Conservation (phyloP, 1,284 basidiomycete species). For the Ceratobasidium sp. region DNA sequence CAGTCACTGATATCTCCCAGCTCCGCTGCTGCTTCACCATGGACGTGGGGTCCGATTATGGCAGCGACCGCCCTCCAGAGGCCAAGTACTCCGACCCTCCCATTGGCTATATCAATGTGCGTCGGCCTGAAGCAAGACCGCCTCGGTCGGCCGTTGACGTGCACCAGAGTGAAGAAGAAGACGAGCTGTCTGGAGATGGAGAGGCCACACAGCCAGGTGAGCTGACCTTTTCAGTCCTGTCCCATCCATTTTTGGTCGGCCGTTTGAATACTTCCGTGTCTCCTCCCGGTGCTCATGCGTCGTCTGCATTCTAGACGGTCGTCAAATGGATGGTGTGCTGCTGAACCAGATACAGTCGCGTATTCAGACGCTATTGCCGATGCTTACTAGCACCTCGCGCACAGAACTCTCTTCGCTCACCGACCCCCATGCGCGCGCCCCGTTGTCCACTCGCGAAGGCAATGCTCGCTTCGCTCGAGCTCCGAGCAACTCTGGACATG, state of each 20-base stretch:
- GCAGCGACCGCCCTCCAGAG: neutral
- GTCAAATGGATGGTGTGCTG: slow-evolving; percentile 28
- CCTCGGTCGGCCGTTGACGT: slow-evolving; percentile 20
- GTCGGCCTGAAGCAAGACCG: slow-evolving; percentile 20
- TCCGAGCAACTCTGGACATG: slow-evolving; percentile 24
- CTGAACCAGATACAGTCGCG: slow-evolving; percentile 37
- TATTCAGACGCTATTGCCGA: slow-evolving; percentile 36
- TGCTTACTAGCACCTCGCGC: slow-evolving; percentile 45
- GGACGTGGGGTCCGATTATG: slow-evolving; percentile 36
- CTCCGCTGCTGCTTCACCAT: slow-evolving; percentile 13
- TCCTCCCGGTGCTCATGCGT: slow-evolving; percentile 35
- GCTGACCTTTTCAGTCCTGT: neutral
- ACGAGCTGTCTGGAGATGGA: slow-evolving; percentile 1
- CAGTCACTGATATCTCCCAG: slow-evolving; percentile 17
- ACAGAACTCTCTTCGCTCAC: slow-evolving; percentile 18
- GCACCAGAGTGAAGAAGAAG: slow-evolving; percentile 41
- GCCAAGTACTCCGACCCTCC: slow-evolving; percentile 31
- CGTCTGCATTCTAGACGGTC: slow-evolving; percentile 40
- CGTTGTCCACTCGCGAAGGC: slow-evolving; percentile 6
- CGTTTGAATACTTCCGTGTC: slow-evolving; percentile 10
- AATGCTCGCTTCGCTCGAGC: slow-evolving; percentile 41
- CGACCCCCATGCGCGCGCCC: neutral
- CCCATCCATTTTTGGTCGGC: neutral
- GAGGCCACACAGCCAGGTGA: neutral
- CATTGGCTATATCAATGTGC: slow-evolving; percentile 45